Conservation (phyloP, 2,329 filamentous ascomycete species). For the Ophiostoma fasciatum region DNA sequence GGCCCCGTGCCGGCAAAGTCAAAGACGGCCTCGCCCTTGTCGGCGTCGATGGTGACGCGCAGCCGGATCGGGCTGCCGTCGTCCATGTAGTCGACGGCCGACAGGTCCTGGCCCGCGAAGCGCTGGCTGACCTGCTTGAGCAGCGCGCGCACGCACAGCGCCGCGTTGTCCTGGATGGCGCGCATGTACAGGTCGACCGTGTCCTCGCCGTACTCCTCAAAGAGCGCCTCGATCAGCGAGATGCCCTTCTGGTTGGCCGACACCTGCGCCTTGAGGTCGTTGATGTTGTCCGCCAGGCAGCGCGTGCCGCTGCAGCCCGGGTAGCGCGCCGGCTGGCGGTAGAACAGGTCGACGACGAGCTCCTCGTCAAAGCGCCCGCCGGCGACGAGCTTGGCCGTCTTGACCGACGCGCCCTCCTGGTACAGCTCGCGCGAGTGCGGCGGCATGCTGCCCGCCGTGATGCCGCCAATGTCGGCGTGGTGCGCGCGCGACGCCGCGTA, state of each 20-base stretch:
- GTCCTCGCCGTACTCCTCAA: constrained; percentile 62
- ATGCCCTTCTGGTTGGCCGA: constrained; percentile 81
- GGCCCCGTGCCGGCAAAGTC: constrained; percentile 63
- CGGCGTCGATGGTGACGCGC: constrained; percentile 57
- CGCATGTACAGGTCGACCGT: constrained; percentile 76
- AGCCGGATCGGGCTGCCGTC: constrained; percentile 68
- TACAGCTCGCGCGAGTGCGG: constrained; percentile 52
- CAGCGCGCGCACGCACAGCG: constrained; percentile 57
- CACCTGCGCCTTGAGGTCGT: constrained; percentile 75
- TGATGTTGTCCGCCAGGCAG: constrained; percentile 69
- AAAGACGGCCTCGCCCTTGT: constrained; percentile 62
- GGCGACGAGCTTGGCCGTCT: constrained; percentile 56
- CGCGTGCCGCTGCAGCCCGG: constrained; percentile 66
- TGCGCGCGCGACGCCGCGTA: constrained; percentile 71
- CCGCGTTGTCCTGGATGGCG: constrained; percentile 68
- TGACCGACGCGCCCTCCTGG: constrained; percentile 51
- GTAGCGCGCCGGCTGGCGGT: constrained; percentile 58
- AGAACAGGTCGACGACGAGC: constrained; percentile 55
- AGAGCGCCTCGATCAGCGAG: constrained; percentile 56
- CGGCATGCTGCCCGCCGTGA: constrained; percentile 71
- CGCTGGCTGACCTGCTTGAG: constrained; percentile 50
- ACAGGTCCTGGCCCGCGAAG: constrained; percentile 56
- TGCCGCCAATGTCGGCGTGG: constrained; percentile 74
- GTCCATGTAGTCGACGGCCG: constrained; percentile 73
- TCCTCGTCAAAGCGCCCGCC: constrained; percentile 68